A percentile compares a stretch with the other conserved stretches of the same genome.
Conservation (phyloP, 2,329 filamentous ascomycete genomes). For the Chaetothyriales sp. region DNA sequence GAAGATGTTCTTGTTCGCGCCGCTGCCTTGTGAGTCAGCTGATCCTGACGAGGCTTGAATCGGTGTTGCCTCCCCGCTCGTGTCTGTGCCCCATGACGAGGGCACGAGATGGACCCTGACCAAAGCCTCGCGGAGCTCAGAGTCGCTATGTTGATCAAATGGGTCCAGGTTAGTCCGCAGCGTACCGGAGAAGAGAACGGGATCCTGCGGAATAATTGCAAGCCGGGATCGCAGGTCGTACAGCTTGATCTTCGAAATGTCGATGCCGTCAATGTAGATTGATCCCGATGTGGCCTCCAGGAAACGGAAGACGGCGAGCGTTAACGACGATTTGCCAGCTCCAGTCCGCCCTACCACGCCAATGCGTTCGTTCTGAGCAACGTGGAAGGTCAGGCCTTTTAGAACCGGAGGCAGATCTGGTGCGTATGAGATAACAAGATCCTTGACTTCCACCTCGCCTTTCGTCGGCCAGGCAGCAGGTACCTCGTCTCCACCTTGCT, state of each 20-base stretch:
- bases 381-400: conserved; percentile 51
- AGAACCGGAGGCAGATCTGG: conserved; percentile 55
- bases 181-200: conserved; percentile 67
- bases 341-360: conserved; percentile 68
- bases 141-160: conserved; percentile 54
- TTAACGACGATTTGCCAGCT: conserved; percentile 62
- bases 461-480: conserved; percentile 62
- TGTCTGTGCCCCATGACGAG: conserved; percentile 17
- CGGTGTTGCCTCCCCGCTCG: conserved; percentile 13
- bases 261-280: conserved; percentile 56
- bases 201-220: conserved; percentile 71
- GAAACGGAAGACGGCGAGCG: conserved; percentile 63
- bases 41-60: conserved; percentile 1
- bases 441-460: conserved; percentile 56
- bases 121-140: conserved; percentile 53
- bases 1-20: conserved; percentile 51
- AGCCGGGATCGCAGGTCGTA: conserved; percentile 57
- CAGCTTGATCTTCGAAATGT: conserved; percentile 57
- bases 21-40: conserved; percentile 19
- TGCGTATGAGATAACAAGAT: conserved; percentile 59
- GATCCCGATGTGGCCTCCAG: conserved; percentile 51
- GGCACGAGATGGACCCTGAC: conserved; percentile 52
- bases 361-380: conserved; percentile 52
- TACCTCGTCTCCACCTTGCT: conserved; percentile 43
- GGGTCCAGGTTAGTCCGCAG: conserved; percentile 64